Conservation (phyloP, 768 basidiomycete genomes). For the Pleurotus tuber-regium region DNA sequence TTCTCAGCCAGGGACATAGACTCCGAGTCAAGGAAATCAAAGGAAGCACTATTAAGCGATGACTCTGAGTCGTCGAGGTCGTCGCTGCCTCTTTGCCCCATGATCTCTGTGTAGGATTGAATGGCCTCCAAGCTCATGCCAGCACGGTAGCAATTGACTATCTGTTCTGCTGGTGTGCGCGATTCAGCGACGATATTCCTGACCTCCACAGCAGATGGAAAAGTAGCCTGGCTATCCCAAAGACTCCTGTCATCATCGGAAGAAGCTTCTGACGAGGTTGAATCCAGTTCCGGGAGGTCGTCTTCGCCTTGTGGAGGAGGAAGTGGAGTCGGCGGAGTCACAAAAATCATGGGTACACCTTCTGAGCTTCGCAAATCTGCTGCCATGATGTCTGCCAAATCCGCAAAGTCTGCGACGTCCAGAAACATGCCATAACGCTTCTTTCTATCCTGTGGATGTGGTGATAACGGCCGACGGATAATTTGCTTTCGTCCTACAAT, state of each 20-base stretch:
- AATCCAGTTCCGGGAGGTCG: constrained; percentile 28
- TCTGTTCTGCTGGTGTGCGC: constrained; percentile 38
- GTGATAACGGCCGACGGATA: neutral
- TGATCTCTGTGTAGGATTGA: constrained; percentile 5
- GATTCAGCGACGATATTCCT: constrained; percentile 23
- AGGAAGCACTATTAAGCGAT: neutral
- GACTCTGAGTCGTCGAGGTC: neutral
- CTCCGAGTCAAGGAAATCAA: constrained; percentile 1
- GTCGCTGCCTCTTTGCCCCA: neutral
- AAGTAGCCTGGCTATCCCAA: constrained; percentile 31
- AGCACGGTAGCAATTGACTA: constrained; percentile 35
- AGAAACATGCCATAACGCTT: constrained; percentile 5
- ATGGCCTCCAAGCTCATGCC: constrained; percentile 24
- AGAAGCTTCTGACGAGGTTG: constrained; percentile 23
- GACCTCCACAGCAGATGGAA: constrained; percentile 20
- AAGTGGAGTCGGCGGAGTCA: constrained; percentile 3
- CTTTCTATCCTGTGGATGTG: neutral
- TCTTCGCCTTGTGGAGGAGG: neutral
- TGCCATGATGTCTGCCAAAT: neutral
- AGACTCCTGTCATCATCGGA: constrained; percentile 30
- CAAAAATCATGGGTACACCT: neutral
- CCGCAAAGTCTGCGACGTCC: neutral
- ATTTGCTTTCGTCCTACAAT: neutral
- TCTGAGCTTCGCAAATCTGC: neutral
- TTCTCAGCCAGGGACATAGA: neutral